Evolutionary conservation across 495 filamentous ascomycete species (phyloP).

Genomic region (Podospora sp.): DNA sequence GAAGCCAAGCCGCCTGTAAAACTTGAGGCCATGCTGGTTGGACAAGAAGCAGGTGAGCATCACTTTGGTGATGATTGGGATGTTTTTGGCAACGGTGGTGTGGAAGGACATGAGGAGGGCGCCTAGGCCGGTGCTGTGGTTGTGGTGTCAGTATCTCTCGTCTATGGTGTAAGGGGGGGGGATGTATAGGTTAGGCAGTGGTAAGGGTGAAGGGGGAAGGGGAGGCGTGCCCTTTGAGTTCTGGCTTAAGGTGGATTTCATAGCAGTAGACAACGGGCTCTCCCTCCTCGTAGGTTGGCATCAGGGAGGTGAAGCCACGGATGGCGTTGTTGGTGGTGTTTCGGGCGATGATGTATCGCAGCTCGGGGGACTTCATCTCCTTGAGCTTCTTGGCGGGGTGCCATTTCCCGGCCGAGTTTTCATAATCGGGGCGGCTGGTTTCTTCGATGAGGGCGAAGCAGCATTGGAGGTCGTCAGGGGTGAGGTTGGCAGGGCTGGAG

Average conservation of each 20-base stretch:
- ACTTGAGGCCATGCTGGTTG: constrained; percentile 62
- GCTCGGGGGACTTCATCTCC: constrained; percentile 75
- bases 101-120: constrained; percentile 48
- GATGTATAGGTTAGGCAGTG: too few relatives aligned
- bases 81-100: constrained; percentile 44
- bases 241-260: constrained; percentile 73
- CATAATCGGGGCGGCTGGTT: constrained; percentile 71
- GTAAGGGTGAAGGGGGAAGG: background rate
- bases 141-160: background rate
- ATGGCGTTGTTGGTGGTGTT: constrained; percentile 35
- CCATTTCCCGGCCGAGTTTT: constrained; percentile 67
- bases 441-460: constrained; percentile 72
- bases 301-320: constrained; percentile 75
- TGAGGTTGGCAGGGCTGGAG: constrained; percentile 50
- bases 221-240: constrained; percentile 50
- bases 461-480: constrained; percentile 55
- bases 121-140: constrained; percentile 49
- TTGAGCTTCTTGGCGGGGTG: constrained; percentile 64
- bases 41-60: constrained; percentile 84
- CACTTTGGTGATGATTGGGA: constrained; percentile 63
- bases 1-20: constrained; percentile 74
- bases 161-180: background rate
- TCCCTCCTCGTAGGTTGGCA: constrained; percentile 79
- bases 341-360: constrained; percentile 67
- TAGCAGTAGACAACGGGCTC: constrained; percentile 81